Evolutionary conservation across 768 basidiomycete genomes (phyloP).

Genomic region (Leccinum incarnatum): DNA sequence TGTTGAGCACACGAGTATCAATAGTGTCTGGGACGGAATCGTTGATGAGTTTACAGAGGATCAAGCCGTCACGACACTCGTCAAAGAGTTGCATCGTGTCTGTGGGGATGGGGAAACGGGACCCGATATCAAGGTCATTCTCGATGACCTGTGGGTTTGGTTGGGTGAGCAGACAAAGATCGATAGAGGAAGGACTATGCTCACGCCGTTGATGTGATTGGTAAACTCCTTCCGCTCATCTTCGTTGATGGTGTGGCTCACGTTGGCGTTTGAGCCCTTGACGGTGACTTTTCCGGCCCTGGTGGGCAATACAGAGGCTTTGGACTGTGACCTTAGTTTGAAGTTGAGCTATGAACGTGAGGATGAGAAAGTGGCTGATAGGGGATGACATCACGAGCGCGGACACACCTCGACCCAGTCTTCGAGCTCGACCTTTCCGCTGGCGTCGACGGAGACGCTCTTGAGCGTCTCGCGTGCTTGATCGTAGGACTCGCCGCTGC

Average conservation of each 20-base stretch:
- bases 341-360: conserved; percentile 60
- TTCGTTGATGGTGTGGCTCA: conserved; percentile 96
- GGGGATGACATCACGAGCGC: conserved; percentile 22
- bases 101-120: conserved; percentile 87
- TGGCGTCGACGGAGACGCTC: conserved; percentile 89
- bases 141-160: conserved; percentile 68
- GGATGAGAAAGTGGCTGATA: conserved; percentile 11
- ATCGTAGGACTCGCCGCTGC: conserved; percentile 88
- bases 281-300: conserved; percentile 91
- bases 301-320: conserved; percentile 48
- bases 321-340: conserved; percentile 61
- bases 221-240: conserved; percentile 95
- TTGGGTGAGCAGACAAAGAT: conserved; percentile 3
- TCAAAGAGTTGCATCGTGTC: conserved; percentile 99
- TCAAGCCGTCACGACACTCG: conserved; percentile 91
- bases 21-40: conserved; percentile 99
- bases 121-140: conserved; percentile 81
- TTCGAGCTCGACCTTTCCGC: conserved; percentile 94
- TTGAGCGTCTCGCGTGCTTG: conserved; percentile 87
- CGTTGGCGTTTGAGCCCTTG: conserved; percentile 91
- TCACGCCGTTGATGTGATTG: conserved; percentile 94
- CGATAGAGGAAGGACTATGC: conserved; percentile 27
- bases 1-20: conserved; percentile 97
- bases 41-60: conserved; percentile 98
- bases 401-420: conserved; percentile 92